A percentile compares a stretch with the other conserved stretches of the same genome.
phyloP scores from a whole-genome alignment of 2,329 filamentous ascomycete species.

The Penicillium occitanis region DNA sequence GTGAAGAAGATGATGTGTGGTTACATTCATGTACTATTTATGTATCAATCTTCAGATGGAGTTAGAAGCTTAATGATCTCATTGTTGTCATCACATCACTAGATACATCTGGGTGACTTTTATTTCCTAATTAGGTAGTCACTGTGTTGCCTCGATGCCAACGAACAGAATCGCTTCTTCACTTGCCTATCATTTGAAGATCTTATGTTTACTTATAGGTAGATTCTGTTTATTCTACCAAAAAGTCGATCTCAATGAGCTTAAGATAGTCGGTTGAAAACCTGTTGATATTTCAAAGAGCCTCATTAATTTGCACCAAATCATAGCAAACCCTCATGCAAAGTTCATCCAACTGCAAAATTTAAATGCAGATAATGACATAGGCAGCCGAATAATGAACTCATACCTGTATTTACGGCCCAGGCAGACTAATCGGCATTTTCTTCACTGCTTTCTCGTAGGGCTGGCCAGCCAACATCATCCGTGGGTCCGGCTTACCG shows the following conservation, averaged over 20 bases:
- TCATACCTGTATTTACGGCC: neutral
- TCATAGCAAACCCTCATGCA: neutral
- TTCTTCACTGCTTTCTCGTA: neutral
- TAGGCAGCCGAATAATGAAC: neutral
- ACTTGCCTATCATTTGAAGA: neutral
- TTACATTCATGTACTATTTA: neutral
- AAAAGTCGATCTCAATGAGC: neutral
- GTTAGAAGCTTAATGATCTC: neutral
- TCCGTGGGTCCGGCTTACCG: conserved; percentile 10
- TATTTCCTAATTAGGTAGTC: neutral
- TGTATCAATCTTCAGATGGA: neutral
- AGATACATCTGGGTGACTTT: neutral
- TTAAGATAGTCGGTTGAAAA: no score
- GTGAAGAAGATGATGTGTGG: neutral
- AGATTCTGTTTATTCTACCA: neutral
- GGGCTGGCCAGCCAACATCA: conserved; percentile 13
- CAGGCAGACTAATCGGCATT: no score
- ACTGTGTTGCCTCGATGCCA: neutral
- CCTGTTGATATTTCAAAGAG: neutral
- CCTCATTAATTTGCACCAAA: neutral
- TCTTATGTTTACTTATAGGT: neutral
- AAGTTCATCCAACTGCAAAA: neutral
- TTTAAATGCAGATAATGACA: no score
- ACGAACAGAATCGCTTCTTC: neutral
- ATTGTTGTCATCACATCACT: neutral